Conservation (phyloP, 495 filamentous ascomycete species). For the Podospora australis region DNA sequence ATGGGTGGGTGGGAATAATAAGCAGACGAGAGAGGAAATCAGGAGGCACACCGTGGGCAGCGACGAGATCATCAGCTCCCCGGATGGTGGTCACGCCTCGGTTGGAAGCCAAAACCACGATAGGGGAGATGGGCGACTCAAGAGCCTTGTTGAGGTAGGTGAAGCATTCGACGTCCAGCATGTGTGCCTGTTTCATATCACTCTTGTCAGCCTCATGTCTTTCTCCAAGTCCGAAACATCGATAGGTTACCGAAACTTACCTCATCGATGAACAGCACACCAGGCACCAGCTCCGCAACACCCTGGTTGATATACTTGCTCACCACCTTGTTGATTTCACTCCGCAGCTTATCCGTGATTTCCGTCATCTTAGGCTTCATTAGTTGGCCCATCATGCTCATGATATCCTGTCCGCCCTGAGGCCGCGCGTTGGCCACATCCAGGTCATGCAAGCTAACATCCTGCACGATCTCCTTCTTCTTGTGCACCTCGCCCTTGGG, state of each 20-base stretch:
- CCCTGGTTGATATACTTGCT: slow-evolving; percentile 97
- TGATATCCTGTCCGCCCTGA: slow-evolving; percentile 94
- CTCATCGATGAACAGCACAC: slow-evolving; percentile 97
- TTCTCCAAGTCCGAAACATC: no score
- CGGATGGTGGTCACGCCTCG: slow-evolving; percentile 85
- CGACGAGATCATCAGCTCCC: slow-evolving; percentile 72
- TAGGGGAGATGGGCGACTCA: slow-evolving; percentile 86
- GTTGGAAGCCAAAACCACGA: slow-evolving; percentile 96
- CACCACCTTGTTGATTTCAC: slow-evolving; percentile 97
- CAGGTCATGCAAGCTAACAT: slow-evolving; percentile 92
- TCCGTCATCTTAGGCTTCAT: slow-evolving; percentile 99
- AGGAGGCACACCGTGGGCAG: slow-evolving; percentile 87
- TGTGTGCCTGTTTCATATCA: slow-evolving; percentile 64
- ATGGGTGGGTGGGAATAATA: slow-evolving; percentile 89
- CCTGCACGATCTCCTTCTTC: slow-evolving; percentile 99
- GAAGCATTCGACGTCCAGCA: slow-evolving; percentile 98
- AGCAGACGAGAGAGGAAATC: slow-evolving; percentile 89
- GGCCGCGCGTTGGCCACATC: slow-evolving; percentile 95
- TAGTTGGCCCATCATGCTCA: slow-evolving; percentile 99
- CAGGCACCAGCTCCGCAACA: slow-evolving; percentile 94
- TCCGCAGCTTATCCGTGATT: slow-evolving; percentile 91
- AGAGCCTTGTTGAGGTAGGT: slow-evolving; percentile 97
- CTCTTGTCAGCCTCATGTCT: slow-evolving; percentile 14
- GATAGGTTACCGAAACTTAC: slow-evolving; percentile 56
- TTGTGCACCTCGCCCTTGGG: slow-evolving; percentile 99